Evolutionary conservation across 73 alveolate species (phyloP), one percentile per base, ranked within the genome.

Genomic region (Blepharisma stoltei): DNA sequence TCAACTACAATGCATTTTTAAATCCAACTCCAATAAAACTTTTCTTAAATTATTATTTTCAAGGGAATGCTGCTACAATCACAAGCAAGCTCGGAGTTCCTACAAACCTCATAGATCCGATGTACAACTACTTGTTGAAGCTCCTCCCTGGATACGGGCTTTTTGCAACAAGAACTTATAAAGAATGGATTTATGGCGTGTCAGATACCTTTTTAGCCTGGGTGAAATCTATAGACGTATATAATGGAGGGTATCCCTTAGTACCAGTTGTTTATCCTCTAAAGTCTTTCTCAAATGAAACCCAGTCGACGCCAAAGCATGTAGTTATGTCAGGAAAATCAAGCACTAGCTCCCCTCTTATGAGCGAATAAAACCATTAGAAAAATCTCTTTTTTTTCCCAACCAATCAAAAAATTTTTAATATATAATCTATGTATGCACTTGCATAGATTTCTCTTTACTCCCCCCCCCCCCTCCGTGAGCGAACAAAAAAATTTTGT

Each of bases 161-260:
- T 60, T 60, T 60, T 25, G 18, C n/a, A 38, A 60, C 73, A 1
- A n/a, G 38, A 2, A 60, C 48, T 20, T 60, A 60, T 60, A 0
- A 60, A 2, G 47, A 60, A 4, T 60, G 73, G 73, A 60, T 60
- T 2, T 20, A 18, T 60, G 73, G 73, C 6, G 14, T 20, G 14
- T 2, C 18, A 14, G 73, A 60, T 60, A 14, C 49, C 23, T 60
- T 60, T 60, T n/a, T 14, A n/a, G 18, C 45, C 0, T 60, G 0
- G 0, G 73, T 25, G 38, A 60, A 60, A 60, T n/a, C 49, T n/a
- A 8, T 60, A 25, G 45, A 25, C 2, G 23, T 60, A 60, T 60
- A 60, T 60, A 11, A 25, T 14, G 73, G 73, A 18, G 73, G 73
- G 3, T 60, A 20, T 3, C 73, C 73, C 0, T 20, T 25, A 60